phyloP scores from a whole-genome alignment of 306 rosid species.

The Styphnolobium japonicum region DNA sequence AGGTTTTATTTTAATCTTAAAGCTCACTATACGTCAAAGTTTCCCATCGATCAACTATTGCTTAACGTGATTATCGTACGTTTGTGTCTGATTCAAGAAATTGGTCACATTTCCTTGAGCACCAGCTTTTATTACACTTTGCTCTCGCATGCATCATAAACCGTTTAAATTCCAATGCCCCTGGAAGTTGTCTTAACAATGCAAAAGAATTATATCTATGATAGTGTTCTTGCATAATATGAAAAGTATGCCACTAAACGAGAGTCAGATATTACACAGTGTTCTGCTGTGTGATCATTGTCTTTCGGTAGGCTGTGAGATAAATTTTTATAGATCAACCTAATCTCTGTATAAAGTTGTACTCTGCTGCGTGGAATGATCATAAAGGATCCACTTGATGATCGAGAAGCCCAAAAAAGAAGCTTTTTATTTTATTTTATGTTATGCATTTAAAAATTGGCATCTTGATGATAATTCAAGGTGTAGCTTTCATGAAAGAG shows the following conservation, averaged over 20 bases:
- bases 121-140: constrained; percentile 3
- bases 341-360: not conserved
- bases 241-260: not conserved
- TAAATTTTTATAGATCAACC: not conserved
- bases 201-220: not conserved
- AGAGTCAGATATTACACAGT: not conserved
- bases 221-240: not conserved
- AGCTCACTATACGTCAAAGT: constrained; percentile 27
- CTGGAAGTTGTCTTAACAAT: not conserved
- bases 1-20: constrained; percentile 21
- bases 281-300: not conserved
- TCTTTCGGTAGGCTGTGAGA: no score
- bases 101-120: not conserved
- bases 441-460: not conserved
- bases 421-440: no score
- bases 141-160: not conserved
- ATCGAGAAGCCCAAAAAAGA: no score
- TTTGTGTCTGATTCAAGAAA: constrained; percentile 5
- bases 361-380: not conserved
- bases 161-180: not conserved
- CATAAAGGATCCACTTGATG: not conserved
- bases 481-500: constrained; percentile 10
- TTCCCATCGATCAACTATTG: constrained; percentile 4
- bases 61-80: not conserved
- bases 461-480: not conserved